Evolutionary conservation across 768 basidiomycete genomes (phyloP).

Genomic region (Grammothele lineata): DNA sequence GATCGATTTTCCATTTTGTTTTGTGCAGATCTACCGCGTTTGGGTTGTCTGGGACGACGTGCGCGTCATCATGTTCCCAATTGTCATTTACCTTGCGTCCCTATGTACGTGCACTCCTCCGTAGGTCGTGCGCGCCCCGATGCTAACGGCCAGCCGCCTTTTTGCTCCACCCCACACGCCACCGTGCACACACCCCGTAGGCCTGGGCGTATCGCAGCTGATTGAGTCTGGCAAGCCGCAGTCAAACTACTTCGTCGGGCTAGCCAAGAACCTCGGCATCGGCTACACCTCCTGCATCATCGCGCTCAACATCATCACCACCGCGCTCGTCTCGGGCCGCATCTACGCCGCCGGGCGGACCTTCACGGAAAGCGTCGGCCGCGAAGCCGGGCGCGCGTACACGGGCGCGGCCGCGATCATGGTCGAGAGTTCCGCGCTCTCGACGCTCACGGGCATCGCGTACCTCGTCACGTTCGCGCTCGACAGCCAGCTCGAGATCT

Average conservation of each 20-base stretch:
- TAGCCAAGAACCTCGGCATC: not conserved
- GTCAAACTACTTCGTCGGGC: constrained; percentile 1
- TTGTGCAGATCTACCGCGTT: constrained; percentile 5
- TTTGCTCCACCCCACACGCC: too few relatives aligned
- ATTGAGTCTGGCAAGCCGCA: not conserved
- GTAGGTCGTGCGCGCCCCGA: not conserved
- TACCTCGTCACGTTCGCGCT: constrained; percentile 32
- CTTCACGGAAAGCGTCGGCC: constrained; percentile 1
- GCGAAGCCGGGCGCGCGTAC: constrained; percentile 27
- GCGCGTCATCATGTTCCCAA: constrained; percentile 3
- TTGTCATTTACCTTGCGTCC: constrained; percentile 2
- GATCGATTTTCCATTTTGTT: too few relatives aligned
- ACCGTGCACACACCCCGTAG: not conserved
- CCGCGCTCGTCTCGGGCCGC: not conserved
- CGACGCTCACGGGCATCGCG: constrained; percentile 32
- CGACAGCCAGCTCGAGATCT: constrained; percentile 26
- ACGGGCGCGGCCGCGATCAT: constrained; percentile 30
- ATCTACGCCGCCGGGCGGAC: not conserved
- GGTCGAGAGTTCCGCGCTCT: constrained; percentile 33
- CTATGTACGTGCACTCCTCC: constrained; percentile 2
- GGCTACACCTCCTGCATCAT: not conserved
- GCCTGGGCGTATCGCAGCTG: not conserved
- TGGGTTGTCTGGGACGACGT: constrained; percentile 3
- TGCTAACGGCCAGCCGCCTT: too few relatives aligned
- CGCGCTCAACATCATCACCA: not conserved